phyloP scores from a whole-genome alignment of 2,329 filamentous ascomycete species.

The Alternaria arborescens region DNA sequence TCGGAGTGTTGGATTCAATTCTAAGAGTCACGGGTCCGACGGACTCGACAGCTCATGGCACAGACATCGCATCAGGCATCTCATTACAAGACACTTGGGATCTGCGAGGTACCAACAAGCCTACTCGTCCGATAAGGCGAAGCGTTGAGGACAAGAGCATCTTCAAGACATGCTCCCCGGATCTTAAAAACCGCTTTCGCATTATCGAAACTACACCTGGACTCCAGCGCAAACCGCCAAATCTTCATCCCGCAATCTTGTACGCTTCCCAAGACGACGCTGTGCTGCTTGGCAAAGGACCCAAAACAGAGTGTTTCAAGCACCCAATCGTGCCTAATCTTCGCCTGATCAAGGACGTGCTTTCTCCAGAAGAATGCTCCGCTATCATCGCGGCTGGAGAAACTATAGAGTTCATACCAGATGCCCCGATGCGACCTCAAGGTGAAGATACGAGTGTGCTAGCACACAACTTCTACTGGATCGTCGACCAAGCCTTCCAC shows the following conservation, averaged over 20 bases:
- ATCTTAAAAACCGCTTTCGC: constrained; percentile 55
- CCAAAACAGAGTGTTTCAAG: constrained; percentile 62
- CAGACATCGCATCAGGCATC: constrained; percentile 54
- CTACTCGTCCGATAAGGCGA: constrained; percentile 60
- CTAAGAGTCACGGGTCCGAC: constrained; percentile 69
- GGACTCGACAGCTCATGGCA: constrained; percentile 55
- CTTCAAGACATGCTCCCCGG: constrained; percentile 40
- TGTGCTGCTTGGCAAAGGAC: constrained; percentile 59
- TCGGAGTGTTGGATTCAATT: constrained; percentile 70
- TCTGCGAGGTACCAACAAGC: constrained; percentile 55
- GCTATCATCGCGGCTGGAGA: constrained; percentile 74
- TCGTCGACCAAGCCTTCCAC: constrained; percentile 70
- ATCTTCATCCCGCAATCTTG: constrained; percentile 71
- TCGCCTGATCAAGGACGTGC: constrained; percentile 66
- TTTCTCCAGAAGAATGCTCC: constrained; percentile 69
- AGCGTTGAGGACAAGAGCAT: constrained; percentile 65
- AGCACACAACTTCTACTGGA: constrained; percentile 79
- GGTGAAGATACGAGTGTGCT: constrained; percentile 69
- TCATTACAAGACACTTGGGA: constrained; percentile 70
- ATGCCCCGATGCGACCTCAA: constrained; percentile 72
- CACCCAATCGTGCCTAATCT: constrained; percentile 72
- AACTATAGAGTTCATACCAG: constrained; percentile 70
- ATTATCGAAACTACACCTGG: constrained; percentile 70
- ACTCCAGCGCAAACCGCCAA: constrained; percentile 70
- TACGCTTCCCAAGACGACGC: constrained; percentile 68